Percentiles rank a stretch among this genome's conserved stretches.
These are phyloP conservation scores for Suhomyces ambrosiae DNA, from an alignment of 1,139 yeast species.

Conservation along the genomic window DNA sequence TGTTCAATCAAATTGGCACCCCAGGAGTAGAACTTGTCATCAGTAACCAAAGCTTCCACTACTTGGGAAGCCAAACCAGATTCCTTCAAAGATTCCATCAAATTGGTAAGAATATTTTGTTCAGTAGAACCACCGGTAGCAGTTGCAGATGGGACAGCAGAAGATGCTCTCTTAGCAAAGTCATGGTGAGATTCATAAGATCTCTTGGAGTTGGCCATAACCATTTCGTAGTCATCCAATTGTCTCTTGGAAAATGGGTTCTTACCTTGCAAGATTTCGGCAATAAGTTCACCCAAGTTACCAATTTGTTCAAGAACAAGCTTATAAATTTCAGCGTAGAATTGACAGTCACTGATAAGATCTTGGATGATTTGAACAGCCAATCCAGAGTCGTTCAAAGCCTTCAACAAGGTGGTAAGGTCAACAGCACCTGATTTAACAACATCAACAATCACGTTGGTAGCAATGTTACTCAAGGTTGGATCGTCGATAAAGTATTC, in stretches of 20 bases:
- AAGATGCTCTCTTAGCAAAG: constrained; percentile 13
- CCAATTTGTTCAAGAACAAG: constrained; percentile 35
- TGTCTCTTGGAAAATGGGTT: constrained; percentile 25
- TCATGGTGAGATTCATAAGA: constrained; percentile 7
- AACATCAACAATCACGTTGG: constrained; percentile 31
- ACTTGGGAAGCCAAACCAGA: constrained; percentile 49
- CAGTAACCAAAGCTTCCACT: constrained; percentile 43
- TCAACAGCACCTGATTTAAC: constrained; percentile 40
- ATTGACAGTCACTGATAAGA: constrained; percentile 43
- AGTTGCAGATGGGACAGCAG: constrained; percentile 7
- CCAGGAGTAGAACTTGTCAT: constrained; percentile 40
- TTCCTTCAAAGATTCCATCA: constrained; percentile 48
- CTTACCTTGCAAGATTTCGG: constrained; percentile 24
- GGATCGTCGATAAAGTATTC: constrained; percentile 37
- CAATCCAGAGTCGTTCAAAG: constrained; percentile 49
- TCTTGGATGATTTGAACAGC: constrained; percentile 41
- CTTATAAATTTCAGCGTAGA: constrained; percentile 45
- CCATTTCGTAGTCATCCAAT: constrained; percentile 12
- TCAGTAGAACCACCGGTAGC: constrained; percentile 9
- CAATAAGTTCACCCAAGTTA: constrained; percentile 34
- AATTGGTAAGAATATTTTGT: constrained; percentile 32
- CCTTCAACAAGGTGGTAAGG: constrained; percentile 41
- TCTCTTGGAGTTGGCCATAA: constrained; percentile 12
- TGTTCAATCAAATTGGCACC: constrained; percentile 44
- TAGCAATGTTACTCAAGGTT: constrained; percentile 33